Base-by-base conservation (phyloP, 306 rosid genomes). In the Sphenostylis stenocarpa region DNA sequence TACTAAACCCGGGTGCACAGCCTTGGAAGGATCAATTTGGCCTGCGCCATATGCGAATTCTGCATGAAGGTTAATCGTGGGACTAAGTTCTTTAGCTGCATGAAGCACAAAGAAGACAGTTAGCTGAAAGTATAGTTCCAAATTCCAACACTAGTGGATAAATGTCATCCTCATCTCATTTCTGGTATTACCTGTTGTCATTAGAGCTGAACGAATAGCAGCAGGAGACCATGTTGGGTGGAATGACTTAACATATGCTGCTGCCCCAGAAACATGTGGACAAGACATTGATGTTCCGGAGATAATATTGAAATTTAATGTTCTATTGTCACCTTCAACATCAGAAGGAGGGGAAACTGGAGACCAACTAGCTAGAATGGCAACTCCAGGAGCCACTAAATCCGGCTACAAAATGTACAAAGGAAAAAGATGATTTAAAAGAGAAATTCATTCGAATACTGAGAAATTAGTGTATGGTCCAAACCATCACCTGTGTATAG, bases 281-380 rank as follows among this genome's bases (percentile, higher is more conserved):
- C 86, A 78, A 36, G 84, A 5, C 89, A 86, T 83, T 11, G 89
- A 86, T 29, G 87, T 86, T 20, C 87, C 87, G 3, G 83, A 68
- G 24, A 80, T 29, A 14, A 86, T 80, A 8, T 86, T 77, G 53
- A 41, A 86, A 11, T 21, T 5, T 3, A 39, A 3, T 49, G 17
- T 11, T 78, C 86, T 76, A 0, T 73, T 75, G 39, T 86, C 87
- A 29, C 78, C 65, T 0, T 20, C 33, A 20, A 70, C 10, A 0
- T 5, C 17, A 0, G 85, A 41, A 24, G 65, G 80, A 14, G 76
- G 8, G 0, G 49, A 36, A n/a, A 2, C 10, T 12, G 87, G 83
- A 77, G 87, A 39, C 89, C 89, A 86, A 13, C 77, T 78, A 10
- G 88, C 86, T 1, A 85, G 70, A 85, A 85, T 85, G 2, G 72